Evolutionary conservation across 768 basidiomycete genomes (phyloP), one percentile per base, ranked within the genome.

Genomic region (Leccinum subgranulosum): DNA sequence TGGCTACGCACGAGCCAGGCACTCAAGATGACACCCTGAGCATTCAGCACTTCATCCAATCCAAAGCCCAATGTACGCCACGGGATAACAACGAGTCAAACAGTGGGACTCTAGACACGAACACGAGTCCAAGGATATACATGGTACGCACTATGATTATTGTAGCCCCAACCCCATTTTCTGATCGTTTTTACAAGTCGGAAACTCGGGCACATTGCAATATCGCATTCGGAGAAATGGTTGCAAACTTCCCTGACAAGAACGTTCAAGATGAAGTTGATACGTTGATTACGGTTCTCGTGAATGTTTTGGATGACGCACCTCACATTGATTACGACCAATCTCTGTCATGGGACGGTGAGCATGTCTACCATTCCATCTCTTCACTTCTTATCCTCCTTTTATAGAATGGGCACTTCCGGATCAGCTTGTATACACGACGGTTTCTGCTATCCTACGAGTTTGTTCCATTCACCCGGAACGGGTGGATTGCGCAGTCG

Each of bases 351-450:
- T 94, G 92, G 92, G 81, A 85, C 64, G 89, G 92, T 92, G 65
- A 53, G 75, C 57, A 43, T 58, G 39, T 48, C 41, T 49, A 14
- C 21, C 27, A 43, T 27, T 41, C 17, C 5, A 23, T 23, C 12
- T 14, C 43, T 36, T 6, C 28, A 21, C 39, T 3, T 49, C 51
- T 64, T 15, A 60, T 47, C 21, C n/a, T 51, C 19, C 12, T 28
- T 17, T 28, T 36, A n/a, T 46, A 94, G 92, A 91, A 62, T 94
- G 92, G 92, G 82, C 92, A 3, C 78, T 92, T 31, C 87, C 93
- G 36, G 90, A 95, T 71, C 89, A 93, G 66, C 81, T 95, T 41
- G 86, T 90, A 1, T 90, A 80, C 66, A 85, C 88, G 1, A 91
- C 86, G 4, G 81, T 92, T 23, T 88, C 87, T 4, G 88, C 92